Base-by-base conservation (phyloP, 495 filamentous ascomycete species). In the Bacidia gigantensis region DNA sequence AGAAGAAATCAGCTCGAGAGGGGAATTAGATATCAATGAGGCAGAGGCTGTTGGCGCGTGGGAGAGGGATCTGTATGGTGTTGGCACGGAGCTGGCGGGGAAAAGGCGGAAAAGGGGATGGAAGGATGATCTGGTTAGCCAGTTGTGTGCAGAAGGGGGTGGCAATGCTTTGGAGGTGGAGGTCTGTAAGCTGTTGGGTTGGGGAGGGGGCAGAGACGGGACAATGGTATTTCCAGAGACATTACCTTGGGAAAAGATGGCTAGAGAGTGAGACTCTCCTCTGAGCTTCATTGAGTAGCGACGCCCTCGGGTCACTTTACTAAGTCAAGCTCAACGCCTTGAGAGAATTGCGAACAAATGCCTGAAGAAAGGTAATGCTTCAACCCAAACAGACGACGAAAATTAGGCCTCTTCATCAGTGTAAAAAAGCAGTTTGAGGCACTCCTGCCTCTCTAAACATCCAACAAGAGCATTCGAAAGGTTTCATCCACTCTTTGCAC, bases 1-100 rank as follows among this genome's bases (percentile, higher is more conserved):
- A 0, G 72, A 77, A 55, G 58, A 74, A 11, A 65, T 79, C 18
- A 74, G 71, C 26, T 62, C 77, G 14, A 54, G 68, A 39, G 67
- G 66, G 17, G 69, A 65, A 22, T 46, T 81, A 50, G 63, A 67
- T 3, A 58, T 54, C 17, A 70, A 67, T 0, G 72, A 77, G 40
- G 56, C 57, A 50, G 69, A 62, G 44, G 72, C 72, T 14, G 65
- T 69, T 57, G 69, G 66, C 7, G 48, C 68, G 17, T 77, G 72
- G 72, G 64, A 47, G 56, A 18, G 46, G 49, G 73, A 77, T 64
- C 46, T 61, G 53, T 75, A 74, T 62, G 73, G 73, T 0, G 62
- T 64, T 50, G 62, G 62, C 11, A 5, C 38, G 22, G 60, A 65
- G 24, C 56, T 77, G 50, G 58, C 57, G 18, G 49, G 51, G 39